Conservation (phyloP, 2,329 filamentous ascomycete genomes). For the Trichoderma simmonsii region DNA sequence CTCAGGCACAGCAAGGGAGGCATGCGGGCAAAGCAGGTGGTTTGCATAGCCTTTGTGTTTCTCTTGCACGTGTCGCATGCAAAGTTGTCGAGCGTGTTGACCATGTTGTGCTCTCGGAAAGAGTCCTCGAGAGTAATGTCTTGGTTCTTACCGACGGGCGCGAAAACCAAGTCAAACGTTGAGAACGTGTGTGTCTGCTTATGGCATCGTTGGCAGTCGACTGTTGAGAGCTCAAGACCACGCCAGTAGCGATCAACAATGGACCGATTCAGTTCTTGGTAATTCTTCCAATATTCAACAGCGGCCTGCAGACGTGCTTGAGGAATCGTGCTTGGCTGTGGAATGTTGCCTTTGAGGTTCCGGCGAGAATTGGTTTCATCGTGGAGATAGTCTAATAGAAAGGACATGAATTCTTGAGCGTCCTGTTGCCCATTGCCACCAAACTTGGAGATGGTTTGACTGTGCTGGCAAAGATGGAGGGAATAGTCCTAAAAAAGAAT, state of each 20-base stretch:
- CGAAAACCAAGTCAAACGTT: slow-evolving; percentile 53
- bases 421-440: slow-evolving; percentile 81
- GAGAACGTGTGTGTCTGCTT: slow-evolving; percentile 47
- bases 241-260: slow-evolving; percentile 78
- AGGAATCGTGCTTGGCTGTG: slow-evolving; percentile 33
- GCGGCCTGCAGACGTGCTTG: slow-evolving; percentile 53
- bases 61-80: slow-evolving; percentile 73
- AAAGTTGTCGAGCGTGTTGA: slow-evolving; percentile 65
- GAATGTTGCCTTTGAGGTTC: slow-evolving; percentile 38
- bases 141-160: slow-evolving; percentile 36
- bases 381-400: slow-evolving; percentile 75
- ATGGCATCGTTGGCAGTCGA: slow-evolving; percentile 61
- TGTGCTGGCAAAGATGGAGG: slow-evolving; percentile 34
- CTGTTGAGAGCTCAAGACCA: slow-evolving; percentile 68
- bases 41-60: slow-evolving; percentile 65
- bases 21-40: slow-evolving; percentile 71
- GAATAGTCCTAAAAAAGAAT: slow-evolving; percentile 51
- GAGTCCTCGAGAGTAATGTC: slow-evolving; percentile 55
- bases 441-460: slow-evolving; percentile 46
- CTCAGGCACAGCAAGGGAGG: slow-evolving; percentile 76
- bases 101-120: slow-evolving; percentile 64
- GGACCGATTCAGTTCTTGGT: slow-evolving; percentile 67
- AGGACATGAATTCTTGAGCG: slow-evolving; percentile 83
- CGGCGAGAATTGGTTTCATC: slow-evolving; percentile 72
- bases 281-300: slow-evolving; percentile 69